These are phyloP conservation scores for California macrophylla DNA, from an alignment of 441 rosid genomes.

Conservation along the genomic window DNA sequence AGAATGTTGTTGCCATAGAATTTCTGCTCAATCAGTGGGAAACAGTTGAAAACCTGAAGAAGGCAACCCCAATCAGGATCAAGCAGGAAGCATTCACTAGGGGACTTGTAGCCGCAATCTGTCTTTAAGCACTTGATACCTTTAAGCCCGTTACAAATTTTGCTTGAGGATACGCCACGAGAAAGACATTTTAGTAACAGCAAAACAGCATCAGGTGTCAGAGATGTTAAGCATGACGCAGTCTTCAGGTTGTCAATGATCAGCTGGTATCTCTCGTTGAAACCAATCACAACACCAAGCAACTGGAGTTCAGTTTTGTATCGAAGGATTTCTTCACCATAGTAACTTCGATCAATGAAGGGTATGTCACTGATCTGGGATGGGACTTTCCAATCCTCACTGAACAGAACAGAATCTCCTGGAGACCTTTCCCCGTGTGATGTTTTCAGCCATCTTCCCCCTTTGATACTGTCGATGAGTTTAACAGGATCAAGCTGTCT, in stretches of 20 bases:
- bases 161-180: not conserved
- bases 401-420: constrained; percentile 35
- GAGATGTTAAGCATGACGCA: constrained; percentile 9
- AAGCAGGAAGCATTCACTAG: constrained; percentile 42
- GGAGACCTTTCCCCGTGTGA: constrained; percentile 35
- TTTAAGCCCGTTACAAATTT: constrained; percentile 21
- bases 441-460: constrained; percentile 43
- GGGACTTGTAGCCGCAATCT: constrained; percentile 32
- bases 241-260: constrained; percentile 33
- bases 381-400: constrained; percentile 43
- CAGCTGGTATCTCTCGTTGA: constrained; percentile 23
- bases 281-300: constrained; percentile 45
- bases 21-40: constrained; percentile 34
- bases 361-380: constrained; percentile 45
- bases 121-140: constrained; percentile 41
- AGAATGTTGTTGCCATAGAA: constrained; percentile 33
- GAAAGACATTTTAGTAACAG: constrained; percentile 36
- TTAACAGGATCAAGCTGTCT: constrained; percentile 27
- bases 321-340: constrained; percentile 29
- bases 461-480: constrained; percentile 32
- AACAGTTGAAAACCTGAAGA: constrained; percentile 33
- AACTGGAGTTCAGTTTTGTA: constrained; percentile 39
- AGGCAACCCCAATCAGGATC: constrained; percentile 51
- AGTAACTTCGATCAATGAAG: constrained; percentile 33
- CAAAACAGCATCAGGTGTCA: constrained; percentile 33